phyloP scores from a whole-genome alignment of 75 land plant genomes.

The Chamaecyparis obtusa region DNA sequence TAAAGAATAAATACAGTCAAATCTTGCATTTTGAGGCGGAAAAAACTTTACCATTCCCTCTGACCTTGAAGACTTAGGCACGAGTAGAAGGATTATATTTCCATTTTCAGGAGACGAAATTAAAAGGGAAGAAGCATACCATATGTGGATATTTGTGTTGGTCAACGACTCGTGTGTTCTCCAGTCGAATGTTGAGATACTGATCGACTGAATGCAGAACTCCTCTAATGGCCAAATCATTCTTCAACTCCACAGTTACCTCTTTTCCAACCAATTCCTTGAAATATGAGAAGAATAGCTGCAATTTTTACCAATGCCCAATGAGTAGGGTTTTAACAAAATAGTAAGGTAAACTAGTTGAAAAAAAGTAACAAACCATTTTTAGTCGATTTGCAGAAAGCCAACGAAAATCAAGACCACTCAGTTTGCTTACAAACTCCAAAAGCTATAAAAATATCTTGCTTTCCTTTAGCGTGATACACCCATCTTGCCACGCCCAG shows the following conservation, averaged over 20 bases:
- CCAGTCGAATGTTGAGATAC: constrained; percentile 95
- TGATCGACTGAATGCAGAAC: constrained; percentile 93
- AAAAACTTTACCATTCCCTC: too few relatives aligned
- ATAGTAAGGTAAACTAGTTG: neutral
- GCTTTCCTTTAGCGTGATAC: too few relatives aligned
- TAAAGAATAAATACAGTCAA: neutral
- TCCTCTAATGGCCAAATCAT: constrained; percentile 90
- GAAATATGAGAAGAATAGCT: constrained; percentile 97
- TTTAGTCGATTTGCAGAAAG: neutral
- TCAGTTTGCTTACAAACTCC: too few relatives aligned
- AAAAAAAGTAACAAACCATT: neutral
- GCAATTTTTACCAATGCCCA: constrained; percentile 18
- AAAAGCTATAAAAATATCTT: too few relatives aligned
- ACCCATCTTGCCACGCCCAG: too few relatives aligned
- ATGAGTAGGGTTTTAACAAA: neutral
- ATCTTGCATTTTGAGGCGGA: neutral
- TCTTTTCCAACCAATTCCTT: constrained; percentile 97
- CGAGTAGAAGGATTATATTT: too few relatives aligned
- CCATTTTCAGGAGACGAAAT: neutral
- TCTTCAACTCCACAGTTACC: constrained; percentile 96
- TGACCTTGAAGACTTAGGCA: too few relatives aligned
- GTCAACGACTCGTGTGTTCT: constrained; percentile 90
- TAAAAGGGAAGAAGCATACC: constrained; percentile 33
- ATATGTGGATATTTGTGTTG: constrained; percentile 95
- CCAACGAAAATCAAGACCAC: too few relatives aligned